phyloP scores from a whole-genome alignment of 2,329 filamentous ascomycete species.

The Xylariaceae sp. region DNA sequence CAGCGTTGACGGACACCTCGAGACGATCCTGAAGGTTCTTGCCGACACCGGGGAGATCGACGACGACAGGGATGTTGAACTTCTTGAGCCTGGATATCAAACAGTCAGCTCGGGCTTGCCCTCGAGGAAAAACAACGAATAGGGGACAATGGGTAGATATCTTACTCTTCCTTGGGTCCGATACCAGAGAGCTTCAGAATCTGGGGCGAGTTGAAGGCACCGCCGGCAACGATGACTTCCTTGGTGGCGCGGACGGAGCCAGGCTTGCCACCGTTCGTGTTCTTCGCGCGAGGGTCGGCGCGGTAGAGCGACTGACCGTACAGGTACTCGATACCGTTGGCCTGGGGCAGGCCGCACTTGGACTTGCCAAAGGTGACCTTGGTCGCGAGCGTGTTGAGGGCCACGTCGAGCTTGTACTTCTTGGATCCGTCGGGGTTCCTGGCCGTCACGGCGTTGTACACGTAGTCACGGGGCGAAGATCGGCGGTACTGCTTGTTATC shows the following conservation, averaged over 20 bases:
- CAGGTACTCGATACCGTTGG: constrained; percentile 15
- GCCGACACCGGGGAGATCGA: constrained; percentile 49
- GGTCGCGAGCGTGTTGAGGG: constrained; percentile 35
- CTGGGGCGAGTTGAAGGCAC: constrained; percentile 49
- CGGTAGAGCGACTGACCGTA: constrained; percentile 15
- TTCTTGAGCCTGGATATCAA: constrained; percentile 30
- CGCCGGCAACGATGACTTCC: constrained; percentile 32
- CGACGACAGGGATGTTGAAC: constrained; percentile 40
- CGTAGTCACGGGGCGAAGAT: constrained; percentile 46
- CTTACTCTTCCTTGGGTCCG: constrained; percentile 38
- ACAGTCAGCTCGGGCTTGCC: not conserved
- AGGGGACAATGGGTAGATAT: not conserved
- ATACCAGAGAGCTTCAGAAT: constrained; percentile 49
- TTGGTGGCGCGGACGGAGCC: constrained; percentile 12
- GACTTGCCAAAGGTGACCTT: constrained; percentile 35
- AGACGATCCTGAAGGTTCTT: constrained; percentile 49
- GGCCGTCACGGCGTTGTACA: constrained; percentile 38
- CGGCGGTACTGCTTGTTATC: constrained; percentile 36
- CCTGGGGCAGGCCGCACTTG: constrained; percentile 29
- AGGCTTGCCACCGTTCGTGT: constrained; percentile 4
- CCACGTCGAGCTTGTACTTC: constrained; percentile 37
- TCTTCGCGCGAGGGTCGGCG: constrained; percentile 10
- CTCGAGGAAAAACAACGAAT: not conserved
- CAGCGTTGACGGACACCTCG: constrained; percentile 37
- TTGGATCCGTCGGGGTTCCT: constrained; percentile 35